These are phyloP conservation scores for Fusarium sororula DNA, from an alignment of 2,329 filamentous ascomycete species.

Conservation along the genomic window DNA sequence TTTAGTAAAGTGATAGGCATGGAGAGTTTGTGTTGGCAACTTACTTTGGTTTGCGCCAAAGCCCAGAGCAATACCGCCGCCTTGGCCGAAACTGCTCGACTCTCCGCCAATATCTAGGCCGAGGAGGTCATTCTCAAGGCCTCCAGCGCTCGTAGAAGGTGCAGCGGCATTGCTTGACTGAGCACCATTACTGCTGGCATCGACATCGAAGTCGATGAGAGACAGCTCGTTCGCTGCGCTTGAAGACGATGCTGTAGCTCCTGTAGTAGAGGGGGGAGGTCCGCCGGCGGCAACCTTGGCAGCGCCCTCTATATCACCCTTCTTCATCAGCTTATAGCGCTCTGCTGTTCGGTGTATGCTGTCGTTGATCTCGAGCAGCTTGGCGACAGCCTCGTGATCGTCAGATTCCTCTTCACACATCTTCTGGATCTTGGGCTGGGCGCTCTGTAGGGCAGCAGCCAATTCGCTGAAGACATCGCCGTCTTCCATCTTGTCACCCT, in stretches of 20 bases:
- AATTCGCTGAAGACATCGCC: slow-evolving; percentile 82
- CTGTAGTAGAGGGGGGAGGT: slow-evolving; percentile 60
- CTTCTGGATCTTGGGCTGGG: slow-evolving; percentile 98
- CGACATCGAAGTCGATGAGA: slow-evolving; percentile 87
- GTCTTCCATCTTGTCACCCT: slow-evolving; percentile 79
- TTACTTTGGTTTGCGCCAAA: slow-evolving; percentile 75
- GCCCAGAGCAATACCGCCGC: slow-evolving; percentile 85
- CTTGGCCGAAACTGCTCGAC: slow-evolving; percentile 71
- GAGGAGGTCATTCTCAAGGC: slow-evolving; percentile 88
- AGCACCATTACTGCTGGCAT: slow-evolving; percentile 58
- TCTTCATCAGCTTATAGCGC: slow-evolving; percentile 94
- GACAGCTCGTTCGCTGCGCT: slow-evolving; percentile 76
- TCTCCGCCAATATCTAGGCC: slow-evolving; percentile 81
- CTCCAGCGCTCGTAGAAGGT: slow-evolving; percentile 61
- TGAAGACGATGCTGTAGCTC: slow-evolving; percentile 62
- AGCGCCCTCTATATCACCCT: slow-evolving; percentile 87
- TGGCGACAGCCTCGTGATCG: slow-evolving; percentile 93
- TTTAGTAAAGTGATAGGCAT: slow-evolving; percentile 23
- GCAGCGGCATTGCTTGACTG: slow-evolving; percentile 41
- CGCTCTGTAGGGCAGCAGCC: slow-evolving; percentile 86
- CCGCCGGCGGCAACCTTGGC: slow-evolving; percentile 85
- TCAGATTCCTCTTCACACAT: slow-evolving; percentile 99
- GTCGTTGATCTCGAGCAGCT: slow-evolving; percentile 96
- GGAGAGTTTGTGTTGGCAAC: slow-evolving; percentile 41
- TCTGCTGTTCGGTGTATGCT: slow-evolving; percentile 98